Percentiles rank a stretch among this genome's conserved stretches.
Evolutionary conservation across 495 filamentous ascomycete genomes (phyloP).

Genomic region (Aspergillus bridgeri): DNA sequence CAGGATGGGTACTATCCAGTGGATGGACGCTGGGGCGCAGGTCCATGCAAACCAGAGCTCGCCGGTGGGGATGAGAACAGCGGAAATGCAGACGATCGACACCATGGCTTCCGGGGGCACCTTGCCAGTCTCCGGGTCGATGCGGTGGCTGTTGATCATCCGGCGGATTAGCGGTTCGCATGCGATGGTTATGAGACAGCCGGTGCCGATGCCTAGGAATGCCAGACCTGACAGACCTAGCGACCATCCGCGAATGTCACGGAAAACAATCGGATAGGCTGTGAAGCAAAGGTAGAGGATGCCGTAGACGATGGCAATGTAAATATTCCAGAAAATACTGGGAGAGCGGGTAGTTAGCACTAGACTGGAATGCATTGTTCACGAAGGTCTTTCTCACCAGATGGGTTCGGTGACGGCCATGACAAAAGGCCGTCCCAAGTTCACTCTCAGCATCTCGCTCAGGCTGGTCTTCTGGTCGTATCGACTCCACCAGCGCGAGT

Average conservation of each 20-base stretch:
- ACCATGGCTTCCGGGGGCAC: conserved; percentile 72
- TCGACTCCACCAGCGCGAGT: conserved; percentile 71
- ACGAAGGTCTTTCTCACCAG: conserved; percentile 51
- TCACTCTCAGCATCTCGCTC: conserved; percentile 58
- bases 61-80: conserved; percentile 63
- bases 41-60: conserved; percentile 83
- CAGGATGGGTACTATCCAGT: conserved; percentile 71
- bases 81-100: conserved; percentile 62
- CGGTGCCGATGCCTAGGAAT: conserved; percentile 72
- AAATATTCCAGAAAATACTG: conserved; percentile 73
- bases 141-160: conserved; percentile 64
- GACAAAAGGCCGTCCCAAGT: conserved; percentile 71
- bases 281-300: conserved; percentile 87
- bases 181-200: conserved; percentile 58
- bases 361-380: no score
- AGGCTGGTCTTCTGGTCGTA: conserved; percentile 65
- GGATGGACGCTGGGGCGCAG: conserved; percentile 60
- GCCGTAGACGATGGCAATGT: conserved; percentile 61
- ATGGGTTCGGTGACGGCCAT: conserved; percentile 83
- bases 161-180: conserved; percentile 66
- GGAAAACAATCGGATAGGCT: conserved; percentile 76
- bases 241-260: conserved; percentile 67
- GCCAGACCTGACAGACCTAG: conserved; percentile 66
- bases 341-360: neutral
- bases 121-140: conserved; percentile 64